Percentiles rank a stretch among this genome's conserved stretches.
These are phyloP conservation scores for Pleodorina starrii DNA, from an alignment of 139 green algal genomes.

Conservation along the genomic window DNA sequence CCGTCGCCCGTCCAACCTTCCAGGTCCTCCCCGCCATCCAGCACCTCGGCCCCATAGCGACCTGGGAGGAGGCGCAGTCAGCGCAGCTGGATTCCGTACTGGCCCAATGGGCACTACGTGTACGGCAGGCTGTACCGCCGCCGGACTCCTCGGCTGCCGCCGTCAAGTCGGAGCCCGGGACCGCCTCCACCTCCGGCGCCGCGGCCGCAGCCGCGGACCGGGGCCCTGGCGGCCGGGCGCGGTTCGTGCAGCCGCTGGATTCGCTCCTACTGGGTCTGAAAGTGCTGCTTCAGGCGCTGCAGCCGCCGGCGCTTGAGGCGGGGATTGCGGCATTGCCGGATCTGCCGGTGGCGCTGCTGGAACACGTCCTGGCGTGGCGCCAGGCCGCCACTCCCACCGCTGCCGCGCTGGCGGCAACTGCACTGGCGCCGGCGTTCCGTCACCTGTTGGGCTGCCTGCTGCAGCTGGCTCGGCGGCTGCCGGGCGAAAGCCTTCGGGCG, in stretches of 20 bases:
- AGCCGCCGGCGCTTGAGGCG: not conserved
- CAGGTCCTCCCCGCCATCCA: slow-evolving; percentile 21
- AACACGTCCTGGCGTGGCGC: not conserved
- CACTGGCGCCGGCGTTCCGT: not conserved
- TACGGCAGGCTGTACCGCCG: not conserved
- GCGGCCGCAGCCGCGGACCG: too few species aligned
- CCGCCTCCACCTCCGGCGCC: not conserved
- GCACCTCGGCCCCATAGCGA: not conserved
- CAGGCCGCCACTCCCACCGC: not conserved
- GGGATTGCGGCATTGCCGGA: not conserved
- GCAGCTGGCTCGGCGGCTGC: not conserved
- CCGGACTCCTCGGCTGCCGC: too few species aligned
- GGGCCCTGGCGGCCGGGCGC: slow-evolving; percentile 5
- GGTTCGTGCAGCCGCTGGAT: not conserved
- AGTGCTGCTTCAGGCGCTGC: slow-evolving; percentile 21
- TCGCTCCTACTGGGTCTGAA: slow-evolving; percentile 1
- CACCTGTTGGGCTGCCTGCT: slow-evolving; percentile 16
- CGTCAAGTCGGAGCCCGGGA: not conserved
- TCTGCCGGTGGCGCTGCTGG: slow-evolving; percentile 6
- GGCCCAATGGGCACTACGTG: not conserved
- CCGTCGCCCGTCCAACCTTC: too few species aligned
- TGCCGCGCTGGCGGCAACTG: not conserved
- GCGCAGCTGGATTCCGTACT: slow-evolving; percentile 29
- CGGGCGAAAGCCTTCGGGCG: not conserved
- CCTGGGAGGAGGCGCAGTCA: slow-evolving; percentile 3